A percentile compares a stretch with the other conserved stretches of the same genome.
Evolutionary conservation across 2,329 filamentous ascomycete species (phyloP).

Genomic region (Cladosporium austrohemisphaericum): DNA sequence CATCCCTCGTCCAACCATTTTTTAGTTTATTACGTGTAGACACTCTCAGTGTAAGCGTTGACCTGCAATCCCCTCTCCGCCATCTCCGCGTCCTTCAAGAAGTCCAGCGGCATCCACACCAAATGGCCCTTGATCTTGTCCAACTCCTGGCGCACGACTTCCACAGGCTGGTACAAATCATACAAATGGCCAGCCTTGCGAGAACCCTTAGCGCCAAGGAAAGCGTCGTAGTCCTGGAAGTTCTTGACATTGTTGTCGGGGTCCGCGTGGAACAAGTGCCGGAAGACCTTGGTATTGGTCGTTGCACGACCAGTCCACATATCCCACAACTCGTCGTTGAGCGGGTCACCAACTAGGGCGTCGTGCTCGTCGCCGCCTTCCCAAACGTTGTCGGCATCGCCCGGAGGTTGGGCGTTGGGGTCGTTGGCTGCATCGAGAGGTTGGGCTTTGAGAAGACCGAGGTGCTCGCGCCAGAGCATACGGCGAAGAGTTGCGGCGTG

Average conservation of each 20-base stretch:
- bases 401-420: slow-evolving; percentile 73
- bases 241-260: slow-evolving; percentile 86
- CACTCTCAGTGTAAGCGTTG: slow-evolving; percentile 81
- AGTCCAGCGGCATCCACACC: slow-evolving; percentile 93
- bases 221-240: slow-evolving; percentile 85
- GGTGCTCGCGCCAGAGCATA: slow-evolving; percentile 85
- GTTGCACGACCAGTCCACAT: slow-evolving; percentile 67
- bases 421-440: slow-evolving; percentile 61
- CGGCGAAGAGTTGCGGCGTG: slow-evolving; percentile 78
- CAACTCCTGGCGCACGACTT: slow-evolving; percentile 71
- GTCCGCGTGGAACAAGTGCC: slow-evolving; percentile 81
- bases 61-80: slow-evolving; percentile 83
- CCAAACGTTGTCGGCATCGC: slow-evolving; percentile 66
- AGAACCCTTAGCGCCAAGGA: slow-evolving; percentile 58
- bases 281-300: slow-evolving; percentile 69
- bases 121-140: slow-evolving; percentile 76
- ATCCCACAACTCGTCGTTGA: slow-evolving; percentile 55
- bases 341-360: slow-evolving; percentile 57
- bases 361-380: slow-evolving; percentile 65
- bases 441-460: slow-evolving; percentile 76
- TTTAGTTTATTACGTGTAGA: slow-evolving; percentile 65
- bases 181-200: slow-evolving; percentile 80
- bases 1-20: not conserved
- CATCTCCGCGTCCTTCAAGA: slow-evolving; percentile 80
- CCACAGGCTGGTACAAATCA: slow-evolving; percentile 68